Evolutionary conservation across 148 eudicot genomes (phyloP).

Genomic region (Nepenthes mirabilis): DNA sequence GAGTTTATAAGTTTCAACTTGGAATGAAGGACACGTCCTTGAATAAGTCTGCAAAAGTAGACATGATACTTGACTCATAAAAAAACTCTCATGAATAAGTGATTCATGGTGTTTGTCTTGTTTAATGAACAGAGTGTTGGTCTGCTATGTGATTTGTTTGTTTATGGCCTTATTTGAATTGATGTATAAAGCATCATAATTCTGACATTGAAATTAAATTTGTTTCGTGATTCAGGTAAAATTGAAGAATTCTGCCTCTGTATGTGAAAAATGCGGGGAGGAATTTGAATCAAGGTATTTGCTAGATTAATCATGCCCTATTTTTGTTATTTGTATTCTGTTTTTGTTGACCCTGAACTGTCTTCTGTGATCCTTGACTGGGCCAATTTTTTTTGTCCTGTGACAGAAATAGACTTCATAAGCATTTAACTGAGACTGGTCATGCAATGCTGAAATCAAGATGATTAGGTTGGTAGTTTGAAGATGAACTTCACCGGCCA

Average conservation of each 20-base stretch:
- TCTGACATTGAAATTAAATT: background rate
- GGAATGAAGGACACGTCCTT: too few relatives aligned
- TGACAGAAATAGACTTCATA: slow-evolving; percentile 65
- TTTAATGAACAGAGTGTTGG: too few relatives aligned
- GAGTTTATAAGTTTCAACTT: too few relatives aligned
- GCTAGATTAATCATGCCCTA: background rate
- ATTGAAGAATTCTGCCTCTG: slow-evolving; percentile 29
- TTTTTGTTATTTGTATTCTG: background rate
- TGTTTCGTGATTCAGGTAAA: slow-evolving; percentile 29
- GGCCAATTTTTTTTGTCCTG: slow-evolving; percentile 2
- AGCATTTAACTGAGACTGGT: slow-evolving; percentile 77
- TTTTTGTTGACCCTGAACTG: background rate
- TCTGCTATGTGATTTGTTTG: background rate
- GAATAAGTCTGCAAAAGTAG: too few relatives aligned
- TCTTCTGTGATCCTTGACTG: slow-evolving; percentile 1
- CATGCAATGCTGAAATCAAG: slow-evolving; percentile 65
- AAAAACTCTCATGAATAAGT: too few relatives aligned
- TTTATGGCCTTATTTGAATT: background rate
- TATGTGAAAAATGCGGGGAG: slow-evolving; percentile 72
- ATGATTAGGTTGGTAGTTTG: slow-evolving; percentile 9
- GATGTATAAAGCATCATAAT: background rate
- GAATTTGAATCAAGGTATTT: slow-evolving; percentile 83
- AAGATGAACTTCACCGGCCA: too few relatives aligned
- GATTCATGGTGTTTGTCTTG: too few relatives aligned
- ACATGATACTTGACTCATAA: too few relatives aligned